These are phyloP conservation scores for Hymenoscyphus albidus DNA, from an alignment of 2,329 filamentous ascomycete genomes.

Conservation along the genomic window DNA sequence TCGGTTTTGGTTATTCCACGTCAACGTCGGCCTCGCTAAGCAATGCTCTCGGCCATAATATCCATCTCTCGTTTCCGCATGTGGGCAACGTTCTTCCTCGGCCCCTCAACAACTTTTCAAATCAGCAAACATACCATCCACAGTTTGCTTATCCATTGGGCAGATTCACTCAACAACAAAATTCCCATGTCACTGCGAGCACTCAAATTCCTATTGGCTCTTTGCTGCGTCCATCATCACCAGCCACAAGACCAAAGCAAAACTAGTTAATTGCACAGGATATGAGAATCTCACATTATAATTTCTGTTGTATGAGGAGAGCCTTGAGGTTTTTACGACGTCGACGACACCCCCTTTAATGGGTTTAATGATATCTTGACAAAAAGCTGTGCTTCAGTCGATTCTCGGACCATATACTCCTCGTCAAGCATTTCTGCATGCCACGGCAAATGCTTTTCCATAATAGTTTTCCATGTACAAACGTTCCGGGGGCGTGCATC, in stretches of 20 bases:
- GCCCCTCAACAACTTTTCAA: not conserved
- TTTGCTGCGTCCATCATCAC: constrained; percentile 8
- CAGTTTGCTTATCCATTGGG: not conserved
- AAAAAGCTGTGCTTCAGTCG: not conserved
- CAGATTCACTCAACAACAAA: not conserved
- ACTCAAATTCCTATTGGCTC: constrained; percentile 12
- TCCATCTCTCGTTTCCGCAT: not conserved
- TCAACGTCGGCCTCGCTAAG: not conserved
- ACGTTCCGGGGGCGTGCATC: not conserved
- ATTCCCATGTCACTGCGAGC: not conserved
- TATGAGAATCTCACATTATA: not conserved
- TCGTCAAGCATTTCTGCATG: not conserved
- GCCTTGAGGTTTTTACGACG: not conserved
- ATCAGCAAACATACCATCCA: not conserved
- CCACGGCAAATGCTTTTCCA: not conserved
- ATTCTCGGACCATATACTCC: not conserved
- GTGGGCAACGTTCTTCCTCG: not conserved
- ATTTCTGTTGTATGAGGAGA: not conserved
- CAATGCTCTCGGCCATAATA: not conserved
- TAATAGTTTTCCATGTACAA: not conserved
- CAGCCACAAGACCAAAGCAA: not conserved
- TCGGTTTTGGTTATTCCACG: not conserved
- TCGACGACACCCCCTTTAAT: not conserved
- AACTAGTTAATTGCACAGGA: not conserved
- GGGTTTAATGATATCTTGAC: not conserved